Conservation (phyloP, 306 rosid genomes). For the Sindora glabra region DNA sequence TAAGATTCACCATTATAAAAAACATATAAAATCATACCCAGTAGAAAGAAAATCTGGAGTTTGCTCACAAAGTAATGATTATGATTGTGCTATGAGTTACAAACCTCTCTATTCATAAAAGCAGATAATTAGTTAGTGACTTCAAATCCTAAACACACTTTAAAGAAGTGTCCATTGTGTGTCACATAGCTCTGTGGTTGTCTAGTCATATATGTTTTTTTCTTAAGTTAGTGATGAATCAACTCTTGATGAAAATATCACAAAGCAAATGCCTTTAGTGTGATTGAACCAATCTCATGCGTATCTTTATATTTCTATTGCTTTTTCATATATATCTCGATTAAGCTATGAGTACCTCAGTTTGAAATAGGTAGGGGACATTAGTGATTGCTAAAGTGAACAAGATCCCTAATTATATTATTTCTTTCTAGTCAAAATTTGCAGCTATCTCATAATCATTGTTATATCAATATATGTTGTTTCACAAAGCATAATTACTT, state of each 20-base stretch:
- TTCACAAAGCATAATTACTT: too few relatives aligned
- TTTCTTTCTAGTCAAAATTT: conserved; percentile 1
- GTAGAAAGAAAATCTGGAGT: too few relatives aligned
- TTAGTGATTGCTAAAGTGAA: conserved; percentile 3
- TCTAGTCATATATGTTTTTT: conserved; percentile 24
- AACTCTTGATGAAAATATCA: not conserved
- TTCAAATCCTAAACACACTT: conserved; percentile 23
- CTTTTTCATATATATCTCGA: not conserved
- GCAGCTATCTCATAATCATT: not conserved
- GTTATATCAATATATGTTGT: too few relatives aligned
- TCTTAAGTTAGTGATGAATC: conserved; percentile 7
- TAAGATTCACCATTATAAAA: too few relatives aligned
- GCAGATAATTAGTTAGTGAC: conserved; percentile 18
- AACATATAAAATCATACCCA: too few relatives aligned
- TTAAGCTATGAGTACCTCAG: not conserved
- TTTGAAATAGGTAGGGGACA: not conserved
- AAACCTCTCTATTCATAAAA: not conserved
- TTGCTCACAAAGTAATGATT: too few relatives aligned
- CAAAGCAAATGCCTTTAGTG: not conserved
- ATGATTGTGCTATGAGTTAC: conserved; percentile 4
- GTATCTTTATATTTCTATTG: not conserved
- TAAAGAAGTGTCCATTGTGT: conserved; percentile 22
- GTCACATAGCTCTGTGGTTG: conserved; percentile 13
- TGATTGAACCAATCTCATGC: not conserved
- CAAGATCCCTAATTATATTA: not conserved